A percentile compares a stretch with the other conserved stretches of the same genome.
Evolutionary conservation across 345 rosid genomes (phyloP).

Genomic region (Sonneratia caseolaris): DNA sequence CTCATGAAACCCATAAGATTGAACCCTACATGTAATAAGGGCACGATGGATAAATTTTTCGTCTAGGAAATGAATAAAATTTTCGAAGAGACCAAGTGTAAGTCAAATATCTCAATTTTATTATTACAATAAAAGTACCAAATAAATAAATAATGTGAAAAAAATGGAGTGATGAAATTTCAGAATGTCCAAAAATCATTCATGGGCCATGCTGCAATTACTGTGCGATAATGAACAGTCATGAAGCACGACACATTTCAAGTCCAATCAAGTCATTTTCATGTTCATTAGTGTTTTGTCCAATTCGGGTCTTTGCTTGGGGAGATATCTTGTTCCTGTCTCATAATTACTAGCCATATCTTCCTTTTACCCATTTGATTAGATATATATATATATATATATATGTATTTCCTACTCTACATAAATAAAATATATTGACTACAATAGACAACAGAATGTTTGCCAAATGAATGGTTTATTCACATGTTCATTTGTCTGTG

Average conservation of each 20-base stretch:
- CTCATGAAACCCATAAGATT: not conserved
- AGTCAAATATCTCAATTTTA: too few species aligned
- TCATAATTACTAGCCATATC: not conserved
- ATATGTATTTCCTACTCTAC: too few species aligned
- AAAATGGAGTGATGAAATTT: not conserved
- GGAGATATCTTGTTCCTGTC: constrained; percentile 10
- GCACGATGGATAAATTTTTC: not conserved
- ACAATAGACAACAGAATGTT: too few species aligned
- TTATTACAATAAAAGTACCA: too few species aligned
- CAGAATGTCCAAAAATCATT: constrained; percentile 6
- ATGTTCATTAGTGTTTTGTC: constrained; percentile 2
- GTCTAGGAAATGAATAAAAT: not conserved
- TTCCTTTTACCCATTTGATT: not conserved
- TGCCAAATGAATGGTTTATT: too few species aligned
- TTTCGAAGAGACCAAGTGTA: not conserved
- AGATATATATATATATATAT: too few species aligned
- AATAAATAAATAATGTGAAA: too few species aligned
- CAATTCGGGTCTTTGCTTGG: constrained; percentile 8
- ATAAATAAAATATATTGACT: too few species aligned
- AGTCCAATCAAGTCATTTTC: constrained; percentile 10
- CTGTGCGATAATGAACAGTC: constrained; percentile 7
- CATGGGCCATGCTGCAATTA: constrained; percentile 5
- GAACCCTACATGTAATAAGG: not conserved
- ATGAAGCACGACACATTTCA: constrained; percentile 6
- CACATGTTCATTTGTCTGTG: too few species aligned